Base-by-base conservation (phyloP, 495 filamentous ascomycete species). In the Hypomontagnella monticulosa region DNA sequence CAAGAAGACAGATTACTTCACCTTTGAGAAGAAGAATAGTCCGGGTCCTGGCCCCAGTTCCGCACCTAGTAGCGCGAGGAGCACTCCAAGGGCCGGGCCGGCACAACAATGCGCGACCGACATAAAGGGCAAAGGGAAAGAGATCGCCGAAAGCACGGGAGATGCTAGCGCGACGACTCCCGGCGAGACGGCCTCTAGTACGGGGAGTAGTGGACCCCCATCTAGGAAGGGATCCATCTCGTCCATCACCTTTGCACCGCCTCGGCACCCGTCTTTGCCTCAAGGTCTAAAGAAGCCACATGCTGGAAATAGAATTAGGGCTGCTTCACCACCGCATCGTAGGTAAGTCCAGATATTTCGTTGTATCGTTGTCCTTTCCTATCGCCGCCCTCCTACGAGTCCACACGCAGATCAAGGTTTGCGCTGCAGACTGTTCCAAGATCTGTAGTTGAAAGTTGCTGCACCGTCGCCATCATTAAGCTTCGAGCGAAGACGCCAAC, bases 301-400 rank as follows among this genome's bases (percentile, higher is more conserved):
- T 27, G 75, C 76, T 47, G 76, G 73, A 53, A 66, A 53, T 44
- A 72, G 80, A 14, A 74, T 80, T 32, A 71, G 78, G 40, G 73
- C 74, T n/a, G 77, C 77, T 23, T 83, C 80, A n/a, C 80, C 79
- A 27, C 76, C 76, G 40, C 78, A 80, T 47, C 67, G 72, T 57
- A 80, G 73, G 80, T 82, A 71, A 80, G 80, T 78, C 30, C 12
- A 20, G 2, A 51, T 15, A 3, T 66, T 47, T 63, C n/a, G 30
- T 44, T 57, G 37, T 52, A 2, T 18, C 56, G 55, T 43, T 56
- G 46, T 58, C n/a, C 10, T 11, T 19, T 48, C 43, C 16, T 48
- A 40, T 40, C 9, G 46, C 33, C 32, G n/a, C 12, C 47, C 43
- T 40, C 38, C n/a, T n/a, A 18, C 38, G 9, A 14, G 53, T 32